These are phyloP conservation scores for Jatropha curcas DNA, from an alignment of 345 rosid species.

Conservation along the genomic window DNA sequence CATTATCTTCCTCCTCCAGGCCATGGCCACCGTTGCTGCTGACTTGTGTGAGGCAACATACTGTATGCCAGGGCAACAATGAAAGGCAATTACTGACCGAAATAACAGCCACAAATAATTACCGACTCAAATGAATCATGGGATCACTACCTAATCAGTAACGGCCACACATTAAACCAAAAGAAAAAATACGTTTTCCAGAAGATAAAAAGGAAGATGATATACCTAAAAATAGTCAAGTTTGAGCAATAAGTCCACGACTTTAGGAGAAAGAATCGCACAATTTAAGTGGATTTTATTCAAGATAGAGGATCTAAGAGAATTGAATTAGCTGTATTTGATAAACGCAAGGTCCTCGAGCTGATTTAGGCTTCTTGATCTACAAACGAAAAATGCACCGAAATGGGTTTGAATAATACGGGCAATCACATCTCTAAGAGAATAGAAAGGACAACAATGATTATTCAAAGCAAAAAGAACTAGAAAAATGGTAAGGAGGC, in stretches of 20 bases:
- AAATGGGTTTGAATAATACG: slow-evolving; percentile 78
- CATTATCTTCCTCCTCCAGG: too few relatives aligned
- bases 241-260: slow-evolving; percentile 59
- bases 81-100: too few relatives aligned
- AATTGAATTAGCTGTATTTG: slow-evolving; percentile 56
- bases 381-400: slow-evolving; percentile 65
- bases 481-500: slow-evolving; percentile 42
- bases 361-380: slow-evolving; percentile 76
- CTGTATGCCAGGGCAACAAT: too few relatives aligned
- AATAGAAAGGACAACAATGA: slow-evolving; percentile 16
- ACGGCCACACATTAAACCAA: background rate
- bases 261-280: slow-evolving; percentile 50
- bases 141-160: slow-evolving; percentile 58
- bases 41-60: too few relatives aligned
- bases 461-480: slow-evolving; percentile 17
- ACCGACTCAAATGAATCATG: too few relatives aligned
- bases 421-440: slow-evolving; percentile 72
- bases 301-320: slow-evolving; percentile 65
- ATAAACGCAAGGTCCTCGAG: slow-evolving; percentile 74
- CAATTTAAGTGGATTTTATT: slow-evolving; percentile 44
- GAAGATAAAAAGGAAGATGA: too few relatives aligned
- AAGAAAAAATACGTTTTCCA: background rate
- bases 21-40: too few relatives aligned
- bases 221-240: slow-evolving; percentile 80
- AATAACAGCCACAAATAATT: too few relatives aligned